Evolutionary conservation across 73 alveolate species (phyloP).

Genomic region (Paramecium primaurelia): DNA sequence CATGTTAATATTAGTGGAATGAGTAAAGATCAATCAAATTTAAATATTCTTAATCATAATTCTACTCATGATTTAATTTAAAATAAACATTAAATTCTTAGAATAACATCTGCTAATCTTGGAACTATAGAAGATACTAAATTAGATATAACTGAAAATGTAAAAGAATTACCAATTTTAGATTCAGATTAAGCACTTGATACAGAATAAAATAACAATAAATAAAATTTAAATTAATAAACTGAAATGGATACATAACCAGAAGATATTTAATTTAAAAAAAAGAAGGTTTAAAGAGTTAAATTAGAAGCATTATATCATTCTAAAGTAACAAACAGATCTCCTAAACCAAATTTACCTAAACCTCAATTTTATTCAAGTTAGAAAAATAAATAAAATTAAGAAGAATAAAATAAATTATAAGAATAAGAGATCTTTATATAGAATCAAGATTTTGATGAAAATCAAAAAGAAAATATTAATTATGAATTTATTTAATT

Average conservation of each 20-base stretch:
- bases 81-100: not conserved
- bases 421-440: not conserved
- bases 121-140: slow-evolving; percentile 42
- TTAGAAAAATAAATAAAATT: not conserved
- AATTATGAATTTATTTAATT: not conserved
- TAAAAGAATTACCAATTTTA: not conserved
- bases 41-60: not conserved
- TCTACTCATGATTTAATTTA: not conserved
- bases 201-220: not conserved
- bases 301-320: slow-evolving; percentile 36
- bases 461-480: not conserved
- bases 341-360: slow-evolving; percentile 5
- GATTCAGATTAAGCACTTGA: not conserved
- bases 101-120: slow-evolving; percentile 30
- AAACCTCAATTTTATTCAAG: slow-evolving; percentile 3
- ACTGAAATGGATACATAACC: slow-evolving; percentile 30
- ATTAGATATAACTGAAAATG: slow-evolving; percentile 31
- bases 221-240: not conserved
- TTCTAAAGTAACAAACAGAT: not conserved
- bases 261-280: not conserved
- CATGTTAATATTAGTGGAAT: slow-evolving; percentile 27
- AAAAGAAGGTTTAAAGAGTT: not conserved
- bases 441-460: not conserved
- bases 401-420: not conserved
- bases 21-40: slow-evolving; percentile 27